phyloP scores from a whole-genome alignment of 164 flowering plant genomes.

The Amborella trichopoda region DNA sequence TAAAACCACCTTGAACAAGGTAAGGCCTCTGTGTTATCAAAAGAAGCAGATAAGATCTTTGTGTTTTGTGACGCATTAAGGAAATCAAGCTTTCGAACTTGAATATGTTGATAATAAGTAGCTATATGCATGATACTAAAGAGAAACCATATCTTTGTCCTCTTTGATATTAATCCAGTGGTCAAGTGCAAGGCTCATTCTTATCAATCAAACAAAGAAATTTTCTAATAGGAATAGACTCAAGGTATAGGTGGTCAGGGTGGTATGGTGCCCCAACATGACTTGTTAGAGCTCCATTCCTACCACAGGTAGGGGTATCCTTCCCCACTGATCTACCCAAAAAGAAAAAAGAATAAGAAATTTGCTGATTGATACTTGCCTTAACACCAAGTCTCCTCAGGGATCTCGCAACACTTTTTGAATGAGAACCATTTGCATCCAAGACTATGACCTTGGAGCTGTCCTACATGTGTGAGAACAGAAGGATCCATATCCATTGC shows the following conservation, averaged over 20 bases:
- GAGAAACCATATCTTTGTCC: not conserved
- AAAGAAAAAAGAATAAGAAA: not conserved
- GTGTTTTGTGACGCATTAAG: not conserved
- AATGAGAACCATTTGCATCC: conserved; percentile 85
- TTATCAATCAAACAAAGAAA: not conserved
- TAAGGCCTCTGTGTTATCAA: conserved; percentile 46
- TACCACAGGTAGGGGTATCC: not conserved
- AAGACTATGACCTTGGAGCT: conserved; percentile 76
- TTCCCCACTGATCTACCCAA: not conserved
- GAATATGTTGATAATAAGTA: not conserved
- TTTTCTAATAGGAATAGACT: too few species aligned
- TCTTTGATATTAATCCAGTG: not conserved
- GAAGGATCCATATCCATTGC: too few species aligned
- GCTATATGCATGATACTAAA: not conserved
- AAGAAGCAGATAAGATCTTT: not conserved
- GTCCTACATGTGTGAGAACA: conserved; percentile 48
- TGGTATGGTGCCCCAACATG: too few species aligned
- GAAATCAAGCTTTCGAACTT: not conserved
- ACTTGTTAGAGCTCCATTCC: too few species aligned
- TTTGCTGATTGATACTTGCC: conserved; percentile 29
- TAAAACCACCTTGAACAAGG: conserved; percentile 81
- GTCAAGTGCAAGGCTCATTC: not conserved
- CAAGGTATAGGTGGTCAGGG: too few species aligned
- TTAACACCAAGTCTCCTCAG: conserved; percentile 74
- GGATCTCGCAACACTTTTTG: conserved; percentile 87